These are phyloP conservation scores for Chloridella minuta DNA, from an alignment of 352 stramenopile genomes.

Conservation along the genomic window DNA sequence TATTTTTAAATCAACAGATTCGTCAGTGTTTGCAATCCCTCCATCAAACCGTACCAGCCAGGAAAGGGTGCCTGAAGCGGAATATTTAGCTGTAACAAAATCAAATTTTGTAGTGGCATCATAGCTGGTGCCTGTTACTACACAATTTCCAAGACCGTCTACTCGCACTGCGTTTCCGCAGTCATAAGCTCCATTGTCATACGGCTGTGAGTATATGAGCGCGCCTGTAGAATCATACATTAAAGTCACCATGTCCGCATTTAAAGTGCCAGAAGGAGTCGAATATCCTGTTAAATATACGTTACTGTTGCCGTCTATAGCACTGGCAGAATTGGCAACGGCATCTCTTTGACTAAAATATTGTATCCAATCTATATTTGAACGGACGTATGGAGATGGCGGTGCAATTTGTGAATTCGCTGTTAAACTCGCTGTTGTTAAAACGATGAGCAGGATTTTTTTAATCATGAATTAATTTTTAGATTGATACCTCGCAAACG, in stretches of 20 bases:
- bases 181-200: neutral
- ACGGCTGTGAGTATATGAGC: neutral
- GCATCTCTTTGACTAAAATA: neutral
- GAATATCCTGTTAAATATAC: neutral
- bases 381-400: neutral
- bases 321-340: neutral
- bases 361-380: neutral
- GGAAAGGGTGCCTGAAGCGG: neutral
- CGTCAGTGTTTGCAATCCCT: neutral
- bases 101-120: neutral
- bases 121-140: neutral
- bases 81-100: neutral
- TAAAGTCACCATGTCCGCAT: neutral
- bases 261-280: neutral
- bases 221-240: neutral
- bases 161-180: neutral
- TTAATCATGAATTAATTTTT: too few relatives aligned
- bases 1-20: neutral
- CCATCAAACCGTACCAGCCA: neutral
- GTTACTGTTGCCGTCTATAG: neutral
- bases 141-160: neutral
- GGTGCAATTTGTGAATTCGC: neutral
- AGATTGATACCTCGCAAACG: too few relatives aligned
- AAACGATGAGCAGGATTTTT: neutral
- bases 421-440: neutral